Evolutionary conservation across 2,329 filamentous ascomycete species (phyloP), one percentile per base, ranked within the genome.

Genomic region (Atkinsonella hypoxylon): DNA sequence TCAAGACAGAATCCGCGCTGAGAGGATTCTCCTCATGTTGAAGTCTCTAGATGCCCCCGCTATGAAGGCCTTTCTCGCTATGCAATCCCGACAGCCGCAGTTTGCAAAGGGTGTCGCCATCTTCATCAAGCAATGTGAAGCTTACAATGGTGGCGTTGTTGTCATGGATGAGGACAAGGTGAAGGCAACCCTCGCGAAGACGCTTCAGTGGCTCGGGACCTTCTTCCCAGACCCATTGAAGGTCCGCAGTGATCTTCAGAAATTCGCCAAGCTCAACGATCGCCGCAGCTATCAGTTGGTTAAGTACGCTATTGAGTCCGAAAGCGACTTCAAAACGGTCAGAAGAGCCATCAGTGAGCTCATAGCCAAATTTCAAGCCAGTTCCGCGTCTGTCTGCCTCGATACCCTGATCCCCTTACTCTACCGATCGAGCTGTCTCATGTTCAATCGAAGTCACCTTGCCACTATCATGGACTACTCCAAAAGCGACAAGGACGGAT

Each of bases 381-480:
- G 79, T 20, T 73, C 83, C 44, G 76, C 77, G 49, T 67, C 79
- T n/a, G 72, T 73, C 30, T 74, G 93, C 45, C 70, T 94, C 3
- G 88, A 95, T 36, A 94, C 89, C 0, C 65, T 98, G 26, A 79
- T 84, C 6, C 86, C 89, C 5, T 74, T 98, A 15, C 72, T 97
- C 4, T 95, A 95, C 63, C 82, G 89, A 42, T 84, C 84, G 50
- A 85, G 88, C 34, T 83, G 88, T 52, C 76, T 98, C 55, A 79
- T 95, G 57, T 96, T 94, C 71, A 98, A 96, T 70, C 83, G 87
- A 61, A 97, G 91, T 63, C 90, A 98, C 63, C 82, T 98, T 17
- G 82, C 90, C 3, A 83, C 88, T 0, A 91, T 97, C 55, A 87
- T 97, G 72, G 84, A 89, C 52, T 87, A 85, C 60, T 89, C 90